phyloP scores from a whole-genome alignment of 345 rosid species.

The Melaleuca alternifolia region DNA sequence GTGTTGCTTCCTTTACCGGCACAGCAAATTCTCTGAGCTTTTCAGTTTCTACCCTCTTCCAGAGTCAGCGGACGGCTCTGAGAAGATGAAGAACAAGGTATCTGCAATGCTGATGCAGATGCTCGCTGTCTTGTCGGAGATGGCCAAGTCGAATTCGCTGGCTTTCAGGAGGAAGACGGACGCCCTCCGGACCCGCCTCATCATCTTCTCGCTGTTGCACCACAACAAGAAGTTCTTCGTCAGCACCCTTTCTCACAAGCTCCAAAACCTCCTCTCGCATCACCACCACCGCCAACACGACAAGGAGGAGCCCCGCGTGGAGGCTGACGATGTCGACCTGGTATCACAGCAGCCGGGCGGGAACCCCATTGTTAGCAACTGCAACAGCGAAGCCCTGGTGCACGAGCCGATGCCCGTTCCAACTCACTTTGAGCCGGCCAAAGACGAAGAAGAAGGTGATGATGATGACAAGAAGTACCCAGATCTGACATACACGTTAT shows the following conservation, averaged over 20 bases:
- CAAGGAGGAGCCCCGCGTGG: neutral
- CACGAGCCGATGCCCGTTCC: neutral
- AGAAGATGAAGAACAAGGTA: neutral
- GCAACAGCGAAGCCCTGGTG: neutral
- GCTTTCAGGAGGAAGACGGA: slow-evolving; percentile 52
- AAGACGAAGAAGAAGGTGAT: neutral
- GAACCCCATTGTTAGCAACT: neutral
- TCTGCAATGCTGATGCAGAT: neutral
- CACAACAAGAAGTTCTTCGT: slow-evolving; percentile 43
- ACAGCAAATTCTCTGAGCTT: neutral
- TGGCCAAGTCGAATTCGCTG: slow-evolving; percentile 24
- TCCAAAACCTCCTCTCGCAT: slow-evolving; percentile 17
- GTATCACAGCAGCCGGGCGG: neutral
- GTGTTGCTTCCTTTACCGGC: neutral
- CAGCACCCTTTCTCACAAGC: slow-evolving; percentile 45
- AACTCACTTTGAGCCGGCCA: neutral
- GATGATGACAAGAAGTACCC: slow-evolving; percentile 26
- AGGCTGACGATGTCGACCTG: neutral
- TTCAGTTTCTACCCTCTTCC: neutral
- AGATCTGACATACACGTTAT: slow-evolving; percentile 42
- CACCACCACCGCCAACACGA: neutral
- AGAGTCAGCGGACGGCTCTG: neutral
- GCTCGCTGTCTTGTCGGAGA: neutral
- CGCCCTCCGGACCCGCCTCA: slow-evolving; percentile 46
- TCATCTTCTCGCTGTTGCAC: slow-evolving; percentile 46